Conservation (phyloP, 2,329 filamentous ascomycete species). For the Cyphellophora attinorum region DNA sequence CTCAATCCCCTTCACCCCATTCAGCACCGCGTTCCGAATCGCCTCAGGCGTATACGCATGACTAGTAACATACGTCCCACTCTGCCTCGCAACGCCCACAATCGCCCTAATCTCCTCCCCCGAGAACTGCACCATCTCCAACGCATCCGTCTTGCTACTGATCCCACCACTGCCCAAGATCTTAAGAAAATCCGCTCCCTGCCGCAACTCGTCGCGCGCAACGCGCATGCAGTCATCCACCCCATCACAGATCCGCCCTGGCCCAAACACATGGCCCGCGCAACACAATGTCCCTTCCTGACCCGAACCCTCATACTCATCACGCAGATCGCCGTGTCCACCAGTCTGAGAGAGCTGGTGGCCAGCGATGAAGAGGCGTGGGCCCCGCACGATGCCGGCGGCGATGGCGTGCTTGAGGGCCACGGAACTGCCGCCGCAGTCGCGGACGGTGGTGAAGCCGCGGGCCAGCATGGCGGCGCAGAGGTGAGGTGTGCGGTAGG, state of each 20-base stretch:
- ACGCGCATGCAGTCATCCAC: conserved; percentile 45
- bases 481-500: conserved; percentile 40
- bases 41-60: conserved; percentile 49
- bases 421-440: conserved; percentile 47
- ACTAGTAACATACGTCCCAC: conserved; percentile 46
- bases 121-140: conserved; percentile 49
- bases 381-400: conserved; percentile 46
- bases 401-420: conserved; percentile 50
- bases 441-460: conserved; percentile 51
- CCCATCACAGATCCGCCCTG: conserved; percentile 43
- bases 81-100: conserved; percentile 38
- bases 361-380: conserved; percentile 46
- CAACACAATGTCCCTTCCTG: conserved; percentile 40
- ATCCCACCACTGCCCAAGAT: conserved; percentile 53
- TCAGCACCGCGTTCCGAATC: conserved; percentile 46
- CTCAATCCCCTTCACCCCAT: conserved; percentile 50
- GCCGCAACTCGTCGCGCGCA: conserved; percentile 45
- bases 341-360: conserved; percentile 49
- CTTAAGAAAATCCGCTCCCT: conserved; percentile 53
- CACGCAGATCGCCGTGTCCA: conserved; percentile 46
- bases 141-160: conserved; percentile 43
- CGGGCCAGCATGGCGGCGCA: conserved; percentile 42
- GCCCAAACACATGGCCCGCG: conserved; percentile 28
- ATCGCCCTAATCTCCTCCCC: conserved; percentile 48
- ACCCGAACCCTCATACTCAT: conserved; percentile 22